phyloP scores from a whole-genome alignment of 768 basidiomycete species.

The Mycena belliarum region DNA sequence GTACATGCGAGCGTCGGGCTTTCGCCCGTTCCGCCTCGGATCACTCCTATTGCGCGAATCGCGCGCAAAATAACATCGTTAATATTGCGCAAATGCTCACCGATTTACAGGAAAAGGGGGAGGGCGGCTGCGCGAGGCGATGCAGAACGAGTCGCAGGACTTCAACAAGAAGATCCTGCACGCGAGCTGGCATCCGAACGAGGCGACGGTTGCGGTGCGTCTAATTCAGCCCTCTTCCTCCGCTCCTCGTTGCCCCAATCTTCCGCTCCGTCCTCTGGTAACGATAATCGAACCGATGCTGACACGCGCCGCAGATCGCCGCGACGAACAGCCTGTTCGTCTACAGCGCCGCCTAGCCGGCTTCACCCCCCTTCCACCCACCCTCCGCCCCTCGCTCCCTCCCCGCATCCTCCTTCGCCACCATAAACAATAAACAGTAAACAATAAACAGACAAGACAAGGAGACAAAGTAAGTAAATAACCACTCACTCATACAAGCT shows the following conservation, averaged over 20 bases:
- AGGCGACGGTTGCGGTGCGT: constrained; percentile 95
- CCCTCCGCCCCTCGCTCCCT: no score
- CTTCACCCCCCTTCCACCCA: no score
- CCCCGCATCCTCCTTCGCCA: no score
- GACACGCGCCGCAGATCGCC: constrained; percentile 77
- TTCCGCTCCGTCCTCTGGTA: neutral
- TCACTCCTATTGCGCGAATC: no score
- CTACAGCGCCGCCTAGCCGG: constrained; percentile 62
- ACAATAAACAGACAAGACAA: no score
- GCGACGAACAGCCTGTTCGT: constrained; percentile 96
- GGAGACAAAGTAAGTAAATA: no score
- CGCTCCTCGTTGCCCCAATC: neutral
- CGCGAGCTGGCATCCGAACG: constrained; percentile 95
- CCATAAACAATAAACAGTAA: no score
- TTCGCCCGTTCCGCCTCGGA: no score
- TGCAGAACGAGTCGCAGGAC: constrained; percentile 84
- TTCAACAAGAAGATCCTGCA: constrained; percentile 98
- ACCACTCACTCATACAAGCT: no score
- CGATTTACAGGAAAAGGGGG: constrained; percentile 58
- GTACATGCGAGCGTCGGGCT: no score
- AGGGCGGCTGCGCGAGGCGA: constrained; percentile 69
- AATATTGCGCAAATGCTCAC: neutral
- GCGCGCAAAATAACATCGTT: neutral
- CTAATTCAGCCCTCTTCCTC: neutral
- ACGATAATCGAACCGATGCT: constrained; percentile 3